Conservation (phyloP, 345 rosid genomes). For the Acer negundo region DNA sequence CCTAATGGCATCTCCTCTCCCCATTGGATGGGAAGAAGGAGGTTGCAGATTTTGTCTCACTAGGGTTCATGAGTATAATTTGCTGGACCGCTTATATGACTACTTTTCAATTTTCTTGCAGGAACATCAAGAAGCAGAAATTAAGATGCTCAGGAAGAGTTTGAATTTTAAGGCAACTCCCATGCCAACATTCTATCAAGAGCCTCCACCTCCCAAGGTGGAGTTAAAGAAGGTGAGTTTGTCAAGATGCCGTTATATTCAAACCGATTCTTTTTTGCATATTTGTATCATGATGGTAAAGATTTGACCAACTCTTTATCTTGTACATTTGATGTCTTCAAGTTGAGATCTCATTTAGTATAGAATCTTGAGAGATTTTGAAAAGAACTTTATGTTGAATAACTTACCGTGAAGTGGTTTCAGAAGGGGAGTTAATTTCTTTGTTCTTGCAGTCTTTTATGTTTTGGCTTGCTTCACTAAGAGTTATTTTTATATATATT, state of each 20-base stretch:
- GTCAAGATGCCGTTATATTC: constrained; percentile 9
- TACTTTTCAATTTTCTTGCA: constrained; percentile 28
- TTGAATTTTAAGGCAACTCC: constrained; percentile 97
- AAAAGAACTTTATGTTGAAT: neutral
- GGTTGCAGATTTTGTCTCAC: neutral
- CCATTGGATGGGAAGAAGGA: neutral
- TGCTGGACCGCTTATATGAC: neutral
- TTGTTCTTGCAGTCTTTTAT: neutral
- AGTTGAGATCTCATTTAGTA: neutral
- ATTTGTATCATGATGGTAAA: neutral
- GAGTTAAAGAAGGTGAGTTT: constrained; percentile 85
- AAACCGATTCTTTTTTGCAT: neutral
- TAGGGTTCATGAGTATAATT: neutral
- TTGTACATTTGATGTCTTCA: neutral
- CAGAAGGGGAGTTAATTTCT: neutral
- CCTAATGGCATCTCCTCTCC: neutral
- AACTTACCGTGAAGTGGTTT: neutral
- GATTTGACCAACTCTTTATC: neutral
- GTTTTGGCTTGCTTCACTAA: neutral
- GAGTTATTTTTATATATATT: neutral
- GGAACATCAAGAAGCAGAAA: constrained; percentile 98
- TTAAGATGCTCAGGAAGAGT: constrained; percentile 86
- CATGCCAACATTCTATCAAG: constrained; percentile 97
- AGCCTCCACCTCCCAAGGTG: constrained; percentile 80
- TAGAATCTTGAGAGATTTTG: neutral